These are phyloP conservation scores for Colletotrichum simmondsii DNA, from an alignment of 2,329 filamentous ascomycete species.

Conservation along the genomic window DNA sequence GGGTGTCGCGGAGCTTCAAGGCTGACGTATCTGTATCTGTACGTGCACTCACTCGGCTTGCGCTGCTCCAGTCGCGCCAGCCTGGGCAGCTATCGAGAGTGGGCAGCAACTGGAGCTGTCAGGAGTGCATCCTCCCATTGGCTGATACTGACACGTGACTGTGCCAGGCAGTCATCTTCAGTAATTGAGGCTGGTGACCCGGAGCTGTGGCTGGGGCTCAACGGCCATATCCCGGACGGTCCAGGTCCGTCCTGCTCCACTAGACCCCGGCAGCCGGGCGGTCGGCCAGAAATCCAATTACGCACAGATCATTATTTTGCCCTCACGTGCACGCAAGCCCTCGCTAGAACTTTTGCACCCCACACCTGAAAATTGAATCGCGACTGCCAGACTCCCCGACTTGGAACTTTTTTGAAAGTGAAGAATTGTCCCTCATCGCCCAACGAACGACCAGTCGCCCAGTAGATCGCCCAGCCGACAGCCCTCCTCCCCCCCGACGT, in stretches of 20 bases:
- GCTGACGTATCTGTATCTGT: slow-evolving; percentile 23
- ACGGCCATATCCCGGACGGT: no score
- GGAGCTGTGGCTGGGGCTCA: not conserved
- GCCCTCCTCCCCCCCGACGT: slow-evolving; percentile 60
- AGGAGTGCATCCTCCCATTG: slow-evolving; percentile 1
- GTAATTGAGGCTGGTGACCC: not conserved
- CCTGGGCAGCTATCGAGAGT: slow-evolving; percentile 17
- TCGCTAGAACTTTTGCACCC: slow-evolving; percentile 54
- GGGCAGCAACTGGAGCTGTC: slow-evolving; percentile 24
- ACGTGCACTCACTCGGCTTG: slow-evolving; percentile 13
- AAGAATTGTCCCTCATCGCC: slow-evolving; percentile 41
- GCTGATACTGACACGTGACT: slow-evolving; percentile 11
- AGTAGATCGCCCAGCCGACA: slow-evolving; percentile 30
- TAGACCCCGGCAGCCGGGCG: not conserved
- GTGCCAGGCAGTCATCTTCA: not conserved
- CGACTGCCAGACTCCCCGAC: slow-evolving; percentile 30
- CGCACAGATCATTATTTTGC: not conserved
- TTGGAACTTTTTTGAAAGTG: slow-evolving; percentile 25
- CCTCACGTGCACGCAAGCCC: slow-evolving; percentile 54
- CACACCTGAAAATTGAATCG: slow-evolving; percentile 45
- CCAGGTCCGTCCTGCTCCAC: not conserved
- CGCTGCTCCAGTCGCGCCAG: slow-evolving; percentile 8
- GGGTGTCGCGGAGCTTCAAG: slow-evolving; percentile 13
- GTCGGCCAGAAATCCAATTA: not conserved
- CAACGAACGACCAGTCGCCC: slow-evolving; percentile 36